Conservation (phyloP, 2,329 filamentous ascomycete species). For the Calonectria honghensis region DNA sequence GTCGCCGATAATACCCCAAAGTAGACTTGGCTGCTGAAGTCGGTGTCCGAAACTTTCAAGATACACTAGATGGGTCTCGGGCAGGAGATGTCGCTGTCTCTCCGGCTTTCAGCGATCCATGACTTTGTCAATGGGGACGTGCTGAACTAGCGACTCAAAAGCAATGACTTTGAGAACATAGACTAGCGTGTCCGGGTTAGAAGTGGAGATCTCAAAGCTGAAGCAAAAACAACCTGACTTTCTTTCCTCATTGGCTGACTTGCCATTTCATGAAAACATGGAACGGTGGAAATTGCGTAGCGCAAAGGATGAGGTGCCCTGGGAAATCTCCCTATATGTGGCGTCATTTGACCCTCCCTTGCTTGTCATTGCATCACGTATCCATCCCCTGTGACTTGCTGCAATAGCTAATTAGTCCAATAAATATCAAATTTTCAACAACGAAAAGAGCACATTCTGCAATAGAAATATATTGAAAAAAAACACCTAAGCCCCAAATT, state of each 20-base stretch:
- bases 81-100: neutral
- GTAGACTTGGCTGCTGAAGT: neutral
- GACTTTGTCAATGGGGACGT: neutral
- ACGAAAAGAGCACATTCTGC: neutral
- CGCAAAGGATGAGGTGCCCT: neutral
- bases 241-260: neutral
- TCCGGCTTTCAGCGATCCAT: neutral
- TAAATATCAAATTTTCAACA: neutral
- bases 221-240: neutral
- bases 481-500: neutral
- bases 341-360: neutral
- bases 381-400: neutral
- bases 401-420: neutral
- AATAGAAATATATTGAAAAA: neutral
- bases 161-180: neutral
- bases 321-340: neutral
- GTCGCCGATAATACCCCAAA: neutral
- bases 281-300: neutral
- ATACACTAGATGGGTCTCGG: neutral
- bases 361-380: neutral
- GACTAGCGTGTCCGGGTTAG: neutral
- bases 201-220: neutral
- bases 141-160: neutral
- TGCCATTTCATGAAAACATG: neutral
- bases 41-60: neutral